phyloP scores from a whole-genome alignment of 805 yeast species.

The Sungouiella blattae region DNA sequence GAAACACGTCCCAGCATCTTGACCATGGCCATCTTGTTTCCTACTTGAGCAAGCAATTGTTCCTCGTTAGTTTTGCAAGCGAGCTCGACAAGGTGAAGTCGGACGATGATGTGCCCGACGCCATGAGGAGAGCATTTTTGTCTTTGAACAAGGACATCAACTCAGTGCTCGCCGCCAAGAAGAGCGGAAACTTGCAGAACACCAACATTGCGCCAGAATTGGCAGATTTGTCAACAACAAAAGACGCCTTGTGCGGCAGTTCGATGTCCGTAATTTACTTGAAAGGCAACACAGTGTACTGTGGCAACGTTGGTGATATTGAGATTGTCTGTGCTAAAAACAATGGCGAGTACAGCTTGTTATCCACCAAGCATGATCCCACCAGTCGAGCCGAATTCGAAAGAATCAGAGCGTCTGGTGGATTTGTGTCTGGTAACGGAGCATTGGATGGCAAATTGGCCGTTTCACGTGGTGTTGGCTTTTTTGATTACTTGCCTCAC shows the following conservation, averaged over 20 bases:
- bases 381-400: slow-evolving; percentile 74
- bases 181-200: slow-evolving; percentile 39
- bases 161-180: slow-evolving; percentile 46
- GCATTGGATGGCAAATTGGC: slow-evolving; percentile 78
- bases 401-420: slow-evolving; percentile 87
- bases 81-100: slow-evolving; percentile 51
- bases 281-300: slow-evolving; percentile 62
- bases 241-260: slow-evolving; percentile 77
- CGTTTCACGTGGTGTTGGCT: slow-evolving; percentile 91
- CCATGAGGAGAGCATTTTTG: slow-evolving; percentile 78
- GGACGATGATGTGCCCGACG: slow-evolving; percentile 59
- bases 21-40: slow-evolving; percentile 62
- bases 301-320: slow-evolving; percentile 90
- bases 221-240: slow-evolving; percentile 51
- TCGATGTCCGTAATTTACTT: slow-evolving; percentile 80
- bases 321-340: slow-evolving; percentile 74
- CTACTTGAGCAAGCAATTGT: slow-evolving; percentile 65
- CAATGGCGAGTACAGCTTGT: slow-evolving; percentile 73
- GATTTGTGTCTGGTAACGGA: slow-evolving; percentile 81
- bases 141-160: slow-evolving; percentile 80
- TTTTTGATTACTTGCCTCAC: slow-evolving; percentile 79
- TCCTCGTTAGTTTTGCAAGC: slow-evolving; percentile 62
- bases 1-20: slow-evolving; percentile 37
- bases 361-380: slow-evolving; percentile 83
- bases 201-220: slow-evolving; percentile 40